Percentiles rank a stretch among this genome's conserved stretches.
These are phyloP conservation scores for Linanthus parryae DNA, from an alignment of 148 eudicot species.

Conservation along the genomic window DNA sequence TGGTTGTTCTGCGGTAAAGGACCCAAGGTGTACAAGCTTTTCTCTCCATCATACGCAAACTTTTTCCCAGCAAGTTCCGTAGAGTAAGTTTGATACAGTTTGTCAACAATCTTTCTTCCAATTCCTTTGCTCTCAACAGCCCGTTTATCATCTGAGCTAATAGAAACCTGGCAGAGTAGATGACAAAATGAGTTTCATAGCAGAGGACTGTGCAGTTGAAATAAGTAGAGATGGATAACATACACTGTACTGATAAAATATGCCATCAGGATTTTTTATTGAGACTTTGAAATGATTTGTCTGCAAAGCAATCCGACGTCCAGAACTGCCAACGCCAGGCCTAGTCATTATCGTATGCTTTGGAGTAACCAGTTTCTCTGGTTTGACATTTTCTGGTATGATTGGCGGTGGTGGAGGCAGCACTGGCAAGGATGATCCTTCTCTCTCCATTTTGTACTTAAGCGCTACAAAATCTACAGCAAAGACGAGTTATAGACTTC, in stretches of 20 bases:
- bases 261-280: conserved; percentile 28
- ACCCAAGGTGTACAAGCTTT: conserved; percentile 60
- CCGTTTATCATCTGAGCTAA: conserved; percentile 41
- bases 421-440: conserved; percentile 20
- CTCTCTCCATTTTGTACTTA: conserved; percentile 32
- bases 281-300: conserved; percentile 75
- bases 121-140: conserved; percentile 46
- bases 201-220: neutral
- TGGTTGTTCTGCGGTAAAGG: conserved; percentile 45
- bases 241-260: conserved; percentile 76
- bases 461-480: no score
- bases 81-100: conserved; percentile 39
- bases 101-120: conserved; percentile 50
- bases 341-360: conserved; percentile 48
- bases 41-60: conserved; percentile 71
- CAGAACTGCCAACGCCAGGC: conserved; percentile 65
- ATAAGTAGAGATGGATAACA: neutral
- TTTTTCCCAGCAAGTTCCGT: conserved; percentile 45
- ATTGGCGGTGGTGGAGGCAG: conserved; percentile 34
- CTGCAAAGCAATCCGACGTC: conserved; percentile 42
- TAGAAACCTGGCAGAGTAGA: conserved; percentile 47
- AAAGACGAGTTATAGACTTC: no score
- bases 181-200: neutral
- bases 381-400: conserved; percentile 22
- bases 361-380: conserved; percentile 27